phyloP scores from a whole-genome alignment of 1,284 basidiomycete genomes.

The Apiotrichum montevideense region DNA sequence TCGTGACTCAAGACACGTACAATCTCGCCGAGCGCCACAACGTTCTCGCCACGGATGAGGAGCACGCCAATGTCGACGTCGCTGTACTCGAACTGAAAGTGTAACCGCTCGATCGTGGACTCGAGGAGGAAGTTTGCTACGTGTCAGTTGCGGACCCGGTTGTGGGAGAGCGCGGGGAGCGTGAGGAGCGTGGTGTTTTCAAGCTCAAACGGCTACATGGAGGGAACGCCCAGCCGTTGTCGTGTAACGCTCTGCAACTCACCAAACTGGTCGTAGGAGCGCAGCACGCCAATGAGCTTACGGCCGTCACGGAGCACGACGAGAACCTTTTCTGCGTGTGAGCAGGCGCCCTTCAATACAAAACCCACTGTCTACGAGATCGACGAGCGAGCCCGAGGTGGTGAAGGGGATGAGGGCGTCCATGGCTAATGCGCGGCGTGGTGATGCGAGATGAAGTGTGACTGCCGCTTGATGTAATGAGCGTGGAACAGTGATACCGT shows the following conservation, averaged over 20 bases:
- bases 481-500: too few relatives aligned
- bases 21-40: constrained; percentile 93
- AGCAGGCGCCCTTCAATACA: background rate
- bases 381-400: constrained; percentile 90
- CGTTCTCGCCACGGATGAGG: constrained; percentile 96
- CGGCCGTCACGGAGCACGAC: constrained; percentile 92
- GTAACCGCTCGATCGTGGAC: constrained; percentile 59
- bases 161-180: too few relatives aligned
- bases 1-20: constrained; percentile 53
- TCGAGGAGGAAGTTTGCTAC: constrained; percentile 88
- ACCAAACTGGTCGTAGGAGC: constrained; percentile 99
- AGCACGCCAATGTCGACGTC: constrained; percentile 56
- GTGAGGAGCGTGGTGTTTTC: too few relatives aligned
- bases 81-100: constrained; percentile 39
- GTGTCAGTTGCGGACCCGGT: background rate
- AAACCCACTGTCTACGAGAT: constrained; percentile 98
- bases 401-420: constrained; percentile 94
- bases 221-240: background rate
- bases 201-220: too few relatives aligned
- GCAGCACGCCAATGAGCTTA: constrained; percentile 89
- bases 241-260: constrained; percentile 36
- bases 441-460: too few relatives aligned
- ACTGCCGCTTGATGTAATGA: background rate
- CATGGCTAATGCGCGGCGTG: constrained; percentile 50
- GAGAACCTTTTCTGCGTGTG: constrained; percentile 84